A percentile compares a stretch with the other conserved stretches of the same genome.
phyloP scores from a whole-genome alignment of 164 flowering plant genomes.

The Chimonanthus praecox region DNA sequence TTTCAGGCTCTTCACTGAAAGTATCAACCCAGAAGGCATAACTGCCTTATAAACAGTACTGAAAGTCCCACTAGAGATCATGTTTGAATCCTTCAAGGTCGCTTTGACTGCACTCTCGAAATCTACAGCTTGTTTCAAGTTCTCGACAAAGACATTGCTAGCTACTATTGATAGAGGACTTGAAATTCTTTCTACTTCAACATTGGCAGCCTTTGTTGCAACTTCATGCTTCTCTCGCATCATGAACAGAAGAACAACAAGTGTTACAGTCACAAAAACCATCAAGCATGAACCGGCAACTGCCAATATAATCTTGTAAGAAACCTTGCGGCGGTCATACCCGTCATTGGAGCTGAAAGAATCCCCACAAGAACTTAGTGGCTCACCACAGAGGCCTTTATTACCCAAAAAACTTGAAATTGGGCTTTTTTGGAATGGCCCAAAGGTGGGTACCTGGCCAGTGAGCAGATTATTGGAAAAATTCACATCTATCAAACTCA shows the following conservation, averaged over 20 bases:
- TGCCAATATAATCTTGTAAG: constrained; percentile 69
- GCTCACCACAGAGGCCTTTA: constrained; percentile 87
- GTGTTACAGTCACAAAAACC: constrained; percentile 66
- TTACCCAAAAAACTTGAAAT: constrained; percentile 73
- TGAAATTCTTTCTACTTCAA: constrained; percentile 31
- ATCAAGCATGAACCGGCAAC: constrained; percentile 90
- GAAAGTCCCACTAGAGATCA: constrained; percentile 71
- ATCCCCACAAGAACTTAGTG: constrained; percentile 51
- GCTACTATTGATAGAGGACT: constrained; percentile 53
- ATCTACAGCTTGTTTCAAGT: constrained; percentile 82
- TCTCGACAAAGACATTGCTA: constrained; percentile 82
- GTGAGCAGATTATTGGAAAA: constrained; percentile 74
- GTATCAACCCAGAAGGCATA: constrained; percentile 87
- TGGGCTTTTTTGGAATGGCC: constrained; percentile 82
- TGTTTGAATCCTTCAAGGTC: constrained; percentile 81
- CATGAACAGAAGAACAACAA: constrained; percentile 83
- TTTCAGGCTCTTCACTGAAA: constrained; percentile 70
- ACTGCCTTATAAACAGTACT: constrained; percentile 82
- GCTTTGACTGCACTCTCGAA: constrained; percentile 79
- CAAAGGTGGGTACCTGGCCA: constrained; percentile 70
- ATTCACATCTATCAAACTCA: constrained; percentile 88
- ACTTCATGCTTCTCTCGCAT: constrained; percentile 90
- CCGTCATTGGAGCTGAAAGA: constrained; percentile 22
- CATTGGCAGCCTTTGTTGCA: constrained; percentile 42
- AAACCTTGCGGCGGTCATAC: constrained; percentile 59